Percentiles rank a stretch among this genome's conserved stretches.
phyloP scores from a whole-genome alignment of 75 land plant genomes.

The Pinus tabuliformis region DNA sequence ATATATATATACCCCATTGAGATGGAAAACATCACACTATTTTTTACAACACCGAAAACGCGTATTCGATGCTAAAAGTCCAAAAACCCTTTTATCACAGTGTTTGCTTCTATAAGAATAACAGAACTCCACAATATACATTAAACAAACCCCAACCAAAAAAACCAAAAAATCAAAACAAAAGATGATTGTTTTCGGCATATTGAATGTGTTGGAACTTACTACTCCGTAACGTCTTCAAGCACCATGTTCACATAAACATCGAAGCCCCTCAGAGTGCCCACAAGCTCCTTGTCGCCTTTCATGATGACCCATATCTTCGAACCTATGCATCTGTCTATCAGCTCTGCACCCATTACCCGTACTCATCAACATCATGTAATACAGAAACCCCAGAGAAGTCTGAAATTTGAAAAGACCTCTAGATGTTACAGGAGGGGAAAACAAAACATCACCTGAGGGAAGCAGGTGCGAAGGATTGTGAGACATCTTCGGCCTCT shows the following conservation, averaged over 20 bases:
- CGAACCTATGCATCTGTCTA: conserved; percentile 95
- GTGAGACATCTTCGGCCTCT: conserved; percentile 31
- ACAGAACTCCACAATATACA: neutral
- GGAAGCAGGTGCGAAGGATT: conserved; percentile 77
- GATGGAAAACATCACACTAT: neutral
- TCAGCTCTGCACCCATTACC: conserved; percentile 60
- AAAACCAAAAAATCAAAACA: neutral
- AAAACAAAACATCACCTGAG: conserved; percentile 31
- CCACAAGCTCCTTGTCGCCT: conserved; percentile 99
- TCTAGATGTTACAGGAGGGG: neutral
- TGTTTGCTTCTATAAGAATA: neutral
- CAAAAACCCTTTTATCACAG: neutral
- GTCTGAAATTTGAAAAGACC: neutral
- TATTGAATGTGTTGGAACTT: conserved; percentile 4
- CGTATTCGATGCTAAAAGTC: neutral
- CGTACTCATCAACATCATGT: neutral
- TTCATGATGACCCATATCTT: conserved; percentile 99
- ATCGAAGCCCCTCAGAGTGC: conserved; percentile 89
- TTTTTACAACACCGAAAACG: neutral
- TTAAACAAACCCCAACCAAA: neutral
- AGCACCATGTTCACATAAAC: conserved; percentile 99
- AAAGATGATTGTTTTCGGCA: neutral
- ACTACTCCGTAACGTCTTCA: conserved; percentile 99
- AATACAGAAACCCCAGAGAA: conserved; percentile 1
- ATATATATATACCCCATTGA: too few species aligned